phyloP scores from a whole-genome alignment of 352 stramenopile genomes.

The Globisporangium uncinulatum region DNA sequence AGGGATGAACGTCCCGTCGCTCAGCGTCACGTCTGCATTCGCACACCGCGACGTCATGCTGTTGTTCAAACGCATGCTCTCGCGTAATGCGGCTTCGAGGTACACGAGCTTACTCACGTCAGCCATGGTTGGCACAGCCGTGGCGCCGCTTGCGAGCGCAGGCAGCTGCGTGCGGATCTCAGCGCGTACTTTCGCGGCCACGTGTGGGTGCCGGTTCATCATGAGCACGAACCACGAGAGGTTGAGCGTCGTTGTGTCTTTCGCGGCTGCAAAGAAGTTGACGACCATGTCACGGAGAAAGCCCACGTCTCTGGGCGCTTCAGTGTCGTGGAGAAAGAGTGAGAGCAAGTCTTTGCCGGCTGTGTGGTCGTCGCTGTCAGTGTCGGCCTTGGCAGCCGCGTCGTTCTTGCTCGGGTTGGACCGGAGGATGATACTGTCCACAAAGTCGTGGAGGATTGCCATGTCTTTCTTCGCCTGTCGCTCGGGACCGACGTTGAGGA shows the following conservation, averaged over 20 bases:
- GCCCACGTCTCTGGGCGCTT: conserved; percentile 2
- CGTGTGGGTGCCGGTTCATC: conserved; percentile 49
- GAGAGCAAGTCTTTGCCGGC: conserved; percentile 32
- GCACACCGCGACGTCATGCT: conserved; percentile 31
- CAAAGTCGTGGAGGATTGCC: conserved; percentile 13
- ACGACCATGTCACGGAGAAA: conserved; percentile 78
- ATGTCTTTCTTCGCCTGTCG: conserved; percentile 11
- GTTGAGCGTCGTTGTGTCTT: conserved; percentile 67
- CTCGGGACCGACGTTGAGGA: conserved; percentile 17
- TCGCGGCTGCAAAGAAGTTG: conserved; percentile 72
- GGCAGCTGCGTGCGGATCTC: conserved; percentile 29
- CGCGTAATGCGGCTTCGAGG: conserved; percentile 36
- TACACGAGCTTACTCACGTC: conserved; percentile 39
- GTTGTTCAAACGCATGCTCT: conserved; percentile 49
- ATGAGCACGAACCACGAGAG: conserved; percentile 77
- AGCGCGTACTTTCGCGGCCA: conserved; percentile 22
- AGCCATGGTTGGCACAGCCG: conserved; percentile 28
- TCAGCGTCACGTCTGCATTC: conserved; percentile 27
- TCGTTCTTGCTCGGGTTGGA: not conserved
- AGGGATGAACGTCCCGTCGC: conserved; percentile 39
- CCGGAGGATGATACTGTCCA: not conserved
- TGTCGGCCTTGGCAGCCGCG: conserved; percentile 1
- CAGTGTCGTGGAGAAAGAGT: conserved; percentile 42
- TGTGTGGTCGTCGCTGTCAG: not conserved
- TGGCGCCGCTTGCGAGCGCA: conserved; percentile 13